Evolutionary conservation across 1,284 basidiomycete species (phyloP).

Genomic region (Golubevia sp.): DNA sequence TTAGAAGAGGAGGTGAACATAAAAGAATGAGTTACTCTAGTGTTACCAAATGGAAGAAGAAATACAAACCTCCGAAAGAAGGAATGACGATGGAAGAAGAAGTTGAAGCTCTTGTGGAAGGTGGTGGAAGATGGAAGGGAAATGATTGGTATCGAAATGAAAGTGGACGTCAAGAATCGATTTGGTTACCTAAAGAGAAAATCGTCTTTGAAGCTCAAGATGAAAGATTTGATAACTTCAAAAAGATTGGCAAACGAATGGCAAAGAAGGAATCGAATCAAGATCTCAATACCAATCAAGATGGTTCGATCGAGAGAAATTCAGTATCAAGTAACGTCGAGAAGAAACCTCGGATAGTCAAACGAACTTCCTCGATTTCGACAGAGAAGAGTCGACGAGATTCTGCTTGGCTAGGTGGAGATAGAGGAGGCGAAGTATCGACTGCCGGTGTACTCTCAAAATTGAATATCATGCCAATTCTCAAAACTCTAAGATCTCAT

Average conservation of each 20-base stretch:
- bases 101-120: slow-evolving; percentile 91
- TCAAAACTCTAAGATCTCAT: not conserved
- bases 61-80: slow-evolving; percentile 75
- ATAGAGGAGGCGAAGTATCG: not conserved
- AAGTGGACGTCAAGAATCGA: no score
- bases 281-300: no score
- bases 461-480: not conserved
- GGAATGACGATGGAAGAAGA: slow-evolving; percentile 74
- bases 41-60: slow-evolving; percentile 80
- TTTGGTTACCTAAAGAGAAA: not conserved
- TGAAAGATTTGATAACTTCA: not conserved
- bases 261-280: no score
- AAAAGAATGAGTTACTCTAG: slow-evolving; percentile 77
- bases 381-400: no score
- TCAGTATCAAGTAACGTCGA: not conserved
- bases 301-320: not conserved
- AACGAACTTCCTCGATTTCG: no score
- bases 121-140: slow-evolving; percentile 67
- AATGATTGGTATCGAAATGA: slow-evolving; percentile 62
- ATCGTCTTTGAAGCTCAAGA: not conserved
- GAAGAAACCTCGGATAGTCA: not conserved
- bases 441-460: not conserved
- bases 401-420: not conserved
- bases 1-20: slow-evolving; percentile 62
- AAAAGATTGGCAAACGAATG: not conserved